phyloP scores from a whole-genome alignment of 176 grass and related monocot genomes.

The Guadua angustifolia region DNA sequence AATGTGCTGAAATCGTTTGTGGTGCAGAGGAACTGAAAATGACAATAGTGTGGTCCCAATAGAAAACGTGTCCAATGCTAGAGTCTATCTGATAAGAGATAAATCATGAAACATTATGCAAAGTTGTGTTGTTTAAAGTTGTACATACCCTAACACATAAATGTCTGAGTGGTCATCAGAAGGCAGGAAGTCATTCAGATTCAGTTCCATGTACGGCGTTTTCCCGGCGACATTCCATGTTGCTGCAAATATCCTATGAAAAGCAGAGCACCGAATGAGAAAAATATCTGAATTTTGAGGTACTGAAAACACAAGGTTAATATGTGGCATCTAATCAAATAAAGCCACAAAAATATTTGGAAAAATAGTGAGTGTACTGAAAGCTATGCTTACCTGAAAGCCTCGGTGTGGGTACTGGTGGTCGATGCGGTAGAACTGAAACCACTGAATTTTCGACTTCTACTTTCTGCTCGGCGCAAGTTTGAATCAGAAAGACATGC shows the following conservation, averaged over 20 bases:
- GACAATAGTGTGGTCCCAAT: not conserved
- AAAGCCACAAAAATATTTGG: not conserved
- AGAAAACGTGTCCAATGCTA: not conserved
- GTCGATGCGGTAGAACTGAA: conserved; percentile 46
- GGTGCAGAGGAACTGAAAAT: conserved; percentile 15
- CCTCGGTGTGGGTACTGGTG: conserved; percentile 29
- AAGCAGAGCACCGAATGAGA: not conserved
- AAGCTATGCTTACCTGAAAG: conserved; percentile 46
- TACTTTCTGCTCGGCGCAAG: conserved; percentile 32
- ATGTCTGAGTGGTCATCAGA: conserved; percentile 62
- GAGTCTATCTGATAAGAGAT: conserved; percentile 5
- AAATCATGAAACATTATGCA: not conserved
- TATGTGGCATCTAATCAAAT: not conserved
- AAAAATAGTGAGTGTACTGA: not conserved
- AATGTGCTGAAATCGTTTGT: conserved; percentile 24
- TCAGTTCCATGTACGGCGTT: conserved; percentile 50
- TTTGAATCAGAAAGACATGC: conserved; percentile 13
- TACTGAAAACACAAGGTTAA: not conserved
- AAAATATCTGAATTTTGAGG: not conserved
- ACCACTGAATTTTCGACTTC: conserved; percentile 40
- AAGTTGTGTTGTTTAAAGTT: not conserved
- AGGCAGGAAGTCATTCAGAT: conserved; percentile 67
- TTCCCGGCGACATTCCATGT: conserved; percentile 72
- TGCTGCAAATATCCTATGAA: conserved; percentile 56
- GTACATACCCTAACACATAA: conserved; percentile 65